Evolutionary conservation across 2,329 filamentous ascomycete species (phyloP).

Genomic region (Beauveria pseudobassiana): DNA sequence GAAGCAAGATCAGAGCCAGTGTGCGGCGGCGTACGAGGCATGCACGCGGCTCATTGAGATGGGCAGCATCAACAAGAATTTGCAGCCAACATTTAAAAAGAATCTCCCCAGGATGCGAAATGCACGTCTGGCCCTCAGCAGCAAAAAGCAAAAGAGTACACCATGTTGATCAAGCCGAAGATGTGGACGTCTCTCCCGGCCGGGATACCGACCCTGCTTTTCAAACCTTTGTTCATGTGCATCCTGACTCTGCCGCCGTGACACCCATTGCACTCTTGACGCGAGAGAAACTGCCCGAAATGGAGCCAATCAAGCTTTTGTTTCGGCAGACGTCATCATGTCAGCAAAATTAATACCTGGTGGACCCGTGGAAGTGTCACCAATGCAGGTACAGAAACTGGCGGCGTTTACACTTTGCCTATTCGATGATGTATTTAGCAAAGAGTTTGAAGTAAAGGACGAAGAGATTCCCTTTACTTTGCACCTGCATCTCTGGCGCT

Average conservation of each 20-base stretch:
- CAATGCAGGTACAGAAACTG: conserved; percentile 45
- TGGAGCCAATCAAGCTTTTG: neutral
- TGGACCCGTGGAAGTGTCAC: conserved; percentile 36
- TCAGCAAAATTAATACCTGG: conserved; percentile 15
- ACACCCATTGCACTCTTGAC: neutral
- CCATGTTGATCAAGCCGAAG: conserved; percentile 70
- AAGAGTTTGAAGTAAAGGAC: conserved; percentile 60
- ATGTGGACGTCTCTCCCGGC: conserved; percentile 53
- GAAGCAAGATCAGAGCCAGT: conserved; percentile 70
- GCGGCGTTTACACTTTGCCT: conserved; percentile 66
- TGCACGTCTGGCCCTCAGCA: conserved; percentile 71
- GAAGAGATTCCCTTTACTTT: conserved; percentile 70
- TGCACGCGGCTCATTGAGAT: conserved; percentile 62
- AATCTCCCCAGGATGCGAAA: conserved; percentile 77
- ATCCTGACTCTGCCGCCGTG: neutral
- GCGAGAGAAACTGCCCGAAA: neutral
- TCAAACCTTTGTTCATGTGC: conserved; percentile 25
- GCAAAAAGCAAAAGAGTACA: conserved; percentile 67
- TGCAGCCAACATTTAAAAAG: conserved; percentile 67
- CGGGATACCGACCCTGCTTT: conserved; percentile 44
- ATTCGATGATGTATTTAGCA: conserved; percentile 84
- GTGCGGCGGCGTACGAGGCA: conserved; percentile 79
- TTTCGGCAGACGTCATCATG: neutral
- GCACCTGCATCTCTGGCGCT: conserved; percentile 44
- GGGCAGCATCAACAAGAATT: conserved; percentile 62